phyloP scores from a whole-genome alignment of 345 rosid species.

The Salix purpurea region DNA sequence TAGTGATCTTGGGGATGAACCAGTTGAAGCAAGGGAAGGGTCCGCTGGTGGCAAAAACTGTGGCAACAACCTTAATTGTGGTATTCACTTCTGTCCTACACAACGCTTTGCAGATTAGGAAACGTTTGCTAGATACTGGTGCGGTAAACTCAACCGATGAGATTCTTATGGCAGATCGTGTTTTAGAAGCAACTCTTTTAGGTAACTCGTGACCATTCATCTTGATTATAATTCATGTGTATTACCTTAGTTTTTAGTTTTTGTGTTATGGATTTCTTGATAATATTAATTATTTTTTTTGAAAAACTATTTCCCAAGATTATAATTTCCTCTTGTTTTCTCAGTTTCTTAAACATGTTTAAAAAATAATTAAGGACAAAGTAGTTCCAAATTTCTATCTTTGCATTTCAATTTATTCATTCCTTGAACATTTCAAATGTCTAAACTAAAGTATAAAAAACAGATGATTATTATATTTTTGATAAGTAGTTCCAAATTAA shows the following conservation, averaged over 20 bases:
- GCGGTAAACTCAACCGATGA: constrained; percentile 41
- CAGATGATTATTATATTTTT: too few species aligned
- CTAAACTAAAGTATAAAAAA: too few species aligned
- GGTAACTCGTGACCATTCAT: constrained; percentile 2
- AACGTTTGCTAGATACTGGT: constrained; percentile 30
- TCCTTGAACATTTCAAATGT: too few species aligned
- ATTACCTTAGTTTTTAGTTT: neutral
- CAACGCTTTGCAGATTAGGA: constrained; percentile 18
- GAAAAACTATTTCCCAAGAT: too few species aligned
- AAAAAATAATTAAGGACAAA: too few species aligned
- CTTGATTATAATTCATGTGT: too few species aligned
- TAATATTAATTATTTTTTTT: too few species aligned
- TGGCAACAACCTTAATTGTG: constrained; percentile 36
- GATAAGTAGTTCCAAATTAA: too few species aligned
- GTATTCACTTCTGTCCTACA: constrained; percentile 30
- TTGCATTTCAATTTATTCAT: too few species aligned
- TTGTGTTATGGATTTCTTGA: neutral
- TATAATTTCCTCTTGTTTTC: too few species aligned
- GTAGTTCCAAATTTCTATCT: too few species aligned
- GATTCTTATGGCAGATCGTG: constrained; percentile 36
- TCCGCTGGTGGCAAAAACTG: constrained; percentile 38
- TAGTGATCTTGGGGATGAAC: constrained; percentile 36
- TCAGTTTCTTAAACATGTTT: too few species aligned
- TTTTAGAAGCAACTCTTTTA: constrained; percentile 47
- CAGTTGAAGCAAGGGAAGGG: constrained; percentile 41